Conservation (phyloP, 1,284 basidiomycete genomes). For the Wolfiporia cocos region DNA sequence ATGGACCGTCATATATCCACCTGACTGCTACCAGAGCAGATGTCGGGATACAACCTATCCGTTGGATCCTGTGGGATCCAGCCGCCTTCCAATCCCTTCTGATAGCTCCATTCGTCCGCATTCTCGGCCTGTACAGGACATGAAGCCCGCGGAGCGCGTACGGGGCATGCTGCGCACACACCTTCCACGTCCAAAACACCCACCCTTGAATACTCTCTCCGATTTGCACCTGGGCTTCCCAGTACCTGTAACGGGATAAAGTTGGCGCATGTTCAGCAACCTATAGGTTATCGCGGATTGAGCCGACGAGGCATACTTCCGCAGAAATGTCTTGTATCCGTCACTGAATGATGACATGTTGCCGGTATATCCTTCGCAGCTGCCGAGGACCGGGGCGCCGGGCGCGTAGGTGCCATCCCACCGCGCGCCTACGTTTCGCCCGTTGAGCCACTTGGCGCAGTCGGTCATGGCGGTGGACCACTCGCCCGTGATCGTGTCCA, state of each 20-base stretch:
- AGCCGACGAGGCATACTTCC: conserved; percentile 37
- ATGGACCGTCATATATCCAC: too few species aligned
- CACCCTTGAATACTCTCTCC: conserved; percentile 68
- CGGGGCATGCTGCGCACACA: conserved; percentile 28
- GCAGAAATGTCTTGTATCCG: conserved; percentile 58
- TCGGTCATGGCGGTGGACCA: conserved; percentile 80
- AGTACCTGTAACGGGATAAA: conserved; percentile 63
- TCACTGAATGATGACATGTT: conserved; percentile 49
- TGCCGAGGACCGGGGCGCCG: conserved; percentile 41
- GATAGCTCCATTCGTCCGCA: conserved; percentile 74
- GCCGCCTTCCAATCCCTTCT: conserved; percentile 59
- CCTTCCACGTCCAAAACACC: conserved; percentile 86
- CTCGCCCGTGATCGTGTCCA: conserved; percentile 67
- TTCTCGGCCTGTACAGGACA: conserved; percentile 46
- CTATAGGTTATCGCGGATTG: not conserved
- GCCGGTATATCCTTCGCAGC: conserved; percentile 58
- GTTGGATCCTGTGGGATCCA: conserved; percentile 69
- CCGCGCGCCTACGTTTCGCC: conserved; percentile 62
- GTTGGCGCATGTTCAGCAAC: too few species aligned
- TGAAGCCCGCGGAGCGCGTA: conserved; percentile 1
- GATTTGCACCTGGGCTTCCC: conserved; percentile 70
- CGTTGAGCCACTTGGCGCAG: conserved; percentile 75
- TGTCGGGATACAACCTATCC: conserved; percentile 52
- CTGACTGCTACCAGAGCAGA: too few species aligned
- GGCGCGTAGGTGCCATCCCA: conserved; percentile 54